A percentile compares a stretch with the other conserved stretches of the same genome.
Evolutionary conservation across 345 rosid genomes (phyloP).

Genomic region (Eutrema heterophyllum): DNA sequence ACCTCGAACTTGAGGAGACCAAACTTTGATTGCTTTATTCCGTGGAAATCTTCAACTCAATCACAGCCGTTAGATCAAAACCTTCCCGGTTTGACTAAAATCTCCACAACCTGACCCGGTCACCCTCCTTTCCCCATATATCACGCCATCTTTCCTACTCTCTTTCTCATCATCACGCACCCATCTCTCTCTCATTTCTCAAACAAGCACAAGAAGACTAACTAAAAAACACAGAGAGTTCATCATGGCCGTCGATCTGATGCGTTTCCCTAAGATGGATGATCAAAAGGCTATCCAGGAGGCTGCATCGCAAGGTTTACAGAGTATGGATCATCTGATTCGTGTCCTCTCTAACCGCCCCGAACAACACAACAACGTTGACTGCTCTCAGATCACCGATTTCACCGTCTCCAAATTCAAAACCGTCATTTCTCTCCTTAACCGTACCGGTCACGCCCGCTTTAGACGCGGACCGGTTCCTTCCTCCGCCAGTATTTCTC

Average conservation of each 20-base stretch:
- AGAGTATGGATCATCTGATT: slow-evolving; percentile 79
- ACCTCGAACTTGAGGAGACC: slow-evolving; percentile 29
- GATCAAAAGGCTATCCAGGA: slow-evolving; percentile 77
- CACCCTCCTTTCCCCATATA: slow-evolving; percentile 43
- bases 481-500: slow-evolving; percentile 20
- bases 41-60: slow-evolving; percentile 31
- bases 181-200: neutral
- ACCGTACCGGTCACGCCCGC: slow-evolving; percentile 90
- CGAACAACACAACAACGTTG: slow-evolving; percentile 29
- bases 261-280: slow-evolving; percentile 58
- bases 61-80: slow-evolving; percentile 39
- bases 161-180: neutral
- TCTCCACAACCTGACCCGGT: slow-evolving; percentile 36
- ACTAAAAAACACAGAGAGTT: neutral
- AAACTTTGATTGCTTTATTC: slow-evolving; percentile 33
- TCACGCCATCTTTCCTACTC: slow-evolving; percentile 12
- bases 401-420: slow-evolving; percentile 75
- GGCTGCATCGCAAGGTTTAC: slow-evolving; percentile 78
- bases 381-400: slow-evolving; percentile 63
- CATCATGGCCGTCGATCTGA: slow-evolving; percentile 63
- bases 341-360: slow-evolving; percentile 57
- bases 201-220: neutral
- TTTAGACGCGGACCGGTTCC: slow-evolving; percentile 77
- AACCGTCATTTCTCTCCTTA: slow-evolving; percentile 65
- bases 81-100: slow-evolving; percentile 37